Evolutionary conservation across 495 filamentous ascomycete genomes (phyloP), one percentile per base, ranked within the genome.

Genomic region (Penicillium verhagenii): DNA sequence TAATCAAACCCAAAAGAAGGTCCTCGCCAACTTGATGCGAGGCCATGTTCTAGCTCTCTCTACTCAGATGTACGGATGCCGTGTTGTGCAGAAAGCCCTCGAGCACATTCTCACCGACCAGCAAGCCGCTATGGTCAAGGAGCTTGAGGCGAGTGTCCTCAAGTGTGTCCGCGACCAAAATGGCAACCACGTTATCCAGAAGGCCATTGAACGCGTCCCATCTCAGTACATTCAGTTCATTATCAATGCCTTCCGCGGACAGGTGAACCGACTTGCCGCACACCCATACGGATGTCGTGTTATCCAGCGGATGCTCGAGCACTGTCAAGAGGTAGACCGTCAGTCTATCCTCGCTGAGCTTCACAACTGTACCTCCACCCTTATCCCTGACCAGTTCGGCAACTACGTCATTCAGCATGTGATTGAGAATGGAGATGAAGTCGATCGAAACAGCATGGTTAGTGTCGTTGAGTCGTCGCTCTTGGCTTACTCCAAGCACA

Each of bases 321-420:
- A 90, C 61, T 95, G 92, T 50, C 82, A 87, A 23, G 83, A 88
- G 33, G 74, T 69, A 8, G 88, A 93, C 53, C 86, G 86, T 61
- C 73, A 79, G 45, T 80, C 75, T 4, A 83, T 98, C 7, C 81
- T 97, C 47, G 72, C 78, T 9, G 95, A 98, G 70, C 77, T 98
- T 3, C 89, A 95, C 60, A 72, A 72, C 6, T 90, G 86, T 63
- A 86, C 88, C 0, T 54, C 81, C 23, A 78, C 76, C 44, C 81
- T 98, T 29, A 89, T 97, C 48, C 81, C 86, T 3, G 91, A 98
- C 62, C 89, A 93, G 63, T 98, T 89, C 58, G 94, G 94, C 26
- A 98, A 98, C 72, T 98, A 98, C 67, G 94, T 98, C 28, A 90
- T 89, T 13, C 95, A 97, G 65, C 91, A 98, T 71, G 83, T 97